These are phyloP conservation scores for Peronospora tabacina DNA, from an alignment of 352 stramenopile species.

Conservation along the genomic window DNA sequence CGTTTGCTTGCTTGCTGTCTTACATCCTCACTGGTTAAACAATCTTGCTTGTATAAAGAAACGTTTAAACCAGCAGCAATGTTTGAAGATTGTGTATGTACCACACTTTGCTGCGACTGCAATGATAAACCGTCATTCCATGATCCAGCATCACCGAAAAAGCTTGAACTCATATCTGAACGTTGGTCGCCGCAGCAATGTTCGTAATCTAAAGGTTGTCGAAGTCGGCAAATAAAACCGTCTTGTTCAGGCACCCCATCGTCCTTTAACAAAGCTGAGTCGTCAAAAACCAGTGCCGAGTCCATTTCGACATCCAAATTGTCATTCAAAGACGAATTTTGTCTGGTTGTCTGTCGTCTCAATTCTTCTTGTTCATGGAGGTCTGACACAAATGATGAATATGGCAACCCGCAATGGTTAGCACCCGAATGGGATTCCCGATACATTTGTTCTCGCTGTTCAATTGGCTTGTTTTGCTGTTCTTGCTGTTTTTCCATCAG, in stretches of 20 bases:
- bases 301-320: constrained; percentile 36
- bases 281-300: constrained; percentile 41
- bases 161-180: constrained; percentile 47
- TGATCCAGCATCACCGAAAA: constrained; percentile 65
- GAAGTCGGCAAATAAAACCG: constrained; percentile 11
- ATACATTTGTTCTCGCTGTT: neutral
- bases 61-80: neutral
- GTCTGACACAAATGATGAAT: constrained; percentile 26
- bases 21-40: constrained; percentile 1
- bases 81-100: constrained; percentile 4
- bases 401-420: constrained; percentile 13
- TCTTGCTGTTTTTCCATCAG: constrained; percentile 33
- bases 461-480: constrained; percentile 7
- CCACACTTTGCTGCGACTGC: constrained; percentile 23
- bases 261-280: constrained; percentile 12
- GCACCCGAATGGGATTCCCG: constrained; percentile 10
- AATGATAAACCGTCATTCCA: constrained; percentile 55
- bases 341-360: constrained; percentile 5
- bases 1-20: neutral
- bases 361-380: constrained; percentile 21
- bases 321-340: constrained; percentile 17
- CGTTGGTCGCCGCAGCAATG: constrained; percentile 16
- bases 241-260: constrained; percentile 14
- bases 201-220: constrained; percentile 21
- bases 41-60: neutral